A percentile compares a stretch with the other conserved stretches of the same genome.
Conservation (phyloP, 306 rosid species). For the Quercus glauca region DNA sequence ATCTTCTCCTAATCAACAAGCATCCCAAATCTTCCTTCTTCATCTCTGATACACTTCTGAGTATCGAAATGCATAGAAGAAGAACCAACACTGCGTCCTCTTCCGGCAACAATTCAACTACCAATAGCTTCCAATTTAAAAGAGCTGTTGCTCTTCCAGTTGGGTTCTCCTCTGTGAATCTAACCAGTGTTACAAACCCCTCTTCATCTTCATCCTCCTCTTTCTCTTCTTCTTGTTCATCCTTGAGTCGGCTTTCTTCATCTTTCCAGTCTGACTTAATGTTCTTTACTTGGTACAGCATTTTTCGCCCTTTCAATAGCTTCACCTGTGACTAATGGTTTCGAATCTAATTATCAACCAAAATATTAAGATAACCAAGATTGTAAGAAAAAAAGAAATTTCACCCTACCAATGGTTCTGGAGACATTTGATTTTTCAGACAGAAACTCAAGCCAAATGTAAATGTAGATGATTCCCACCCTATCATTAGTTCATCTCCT, state of each 20-base stretch:
- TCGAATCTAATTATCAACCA: slow-evolving; percentile 9
- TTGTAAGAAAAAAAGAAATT: background rate
- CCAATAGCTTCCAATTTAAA: slow-evolving; percentile 78
- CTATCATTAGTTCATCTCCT: slow-evolving; percentile 67
- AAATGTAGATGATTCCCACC: slow-evolving; percentile 54
- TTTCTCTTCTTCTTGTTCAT: slow-evolving; percentile 17
- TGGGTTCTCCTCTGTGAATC: slow-evolving; percentile 68
- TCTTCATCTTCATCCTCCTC: slow-evolving; percentile 42
- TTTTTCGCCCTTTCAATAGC: slow-evolving; percentile 72
- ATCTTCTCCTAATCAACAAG: slow-evolving; percentile 69
- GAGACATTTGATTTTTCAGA: slow-evolving; percentile 45
- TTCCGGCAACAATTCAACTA: slow-evolving; percentile 70
- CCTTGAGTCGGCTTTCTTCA: slow-evolving; percentile 14
- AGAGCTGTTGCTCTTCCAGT: slow-evolving; percentile 80
- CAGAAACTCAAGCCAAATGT: slow-evolving; percentile 52
- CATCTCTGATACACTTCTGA: slow-evolving; percentile 74
- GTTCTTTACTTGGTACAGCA: slow-evolving; percentile 53
- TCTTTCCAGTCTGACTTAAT: slow-evolving; percentile 21
- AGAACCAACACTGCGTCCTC: slow-evolving; percentile 80
- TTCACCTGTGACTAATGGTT: slow-evolving; percentile 50
- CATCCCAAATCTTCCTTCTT: slow-evolving; percentile 69
- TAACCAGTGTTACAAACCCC: slow-evolving; percentile 66
- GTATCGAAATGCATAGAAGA: slow-evolving; percentile 70
- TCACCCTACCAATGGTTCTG: slow-evolving; percentile 58
- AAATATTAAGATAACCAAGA: background rate